Base-by-base conservation (phyloP, 768 basidiomycete genomes). In the Tephrocybe sp. region DNA sequence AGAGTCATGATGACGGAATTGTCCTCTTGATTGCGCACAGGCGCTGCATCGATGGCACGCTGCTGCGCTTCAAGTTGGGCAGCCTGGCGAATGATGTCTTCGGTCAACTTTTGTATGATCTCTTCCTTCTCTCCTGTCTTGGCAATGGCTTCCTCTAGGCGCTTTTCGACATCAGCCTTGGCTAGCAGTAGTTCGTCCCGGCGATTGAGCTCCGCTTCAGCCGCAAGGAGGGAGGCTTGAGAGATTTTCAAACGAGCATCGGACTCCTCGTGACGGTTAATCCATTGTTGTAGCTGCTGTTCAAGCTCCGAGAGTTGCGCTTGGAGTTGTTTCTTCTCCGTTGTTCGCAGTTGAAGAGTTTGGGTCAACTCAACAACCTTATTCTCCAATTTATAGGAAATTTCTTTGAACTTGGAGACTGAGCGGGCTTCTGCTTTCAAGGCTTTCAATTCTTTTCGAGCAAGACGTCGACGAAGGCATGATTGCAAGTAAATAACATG, bases 311-410 rank as follows among this genome's bases (percentile, higher is more conserved):
- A 67, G 40, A 98, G 77, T 61, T 85, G 84, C n/a, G 70, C 73
- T 57, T 88, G 85, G 38, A 98, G 73, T 48, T 85, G 86, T 70
- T 91, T 95, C 75, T 90, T 93, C 73, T 99, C 96, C 52, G 83
- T 81, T 2, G 87, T 94, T 41, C 96, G 86, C 63, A 80, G 86
- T 69, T 98, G 97, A 11, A 99, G 80, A 14, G 74, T 84, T 66
- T 99, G 97, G 0, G 97, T 98, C 55, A 99, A 87, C 66, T 98
- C 96, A 52, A 99, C 93, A 38, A 99, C 97, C 73, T 98, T 99
- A 79, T 98, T 99, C 74, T 99, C 97, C 50, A 99, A 79, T 59
- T 84, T 85, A 65, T 98, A 98, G 0, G 96, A 98, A 58, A 96
- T 97, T 72, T 97, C 94, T 73, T 97, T 98, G 84, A 96, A 98